These are phyloP conservation scores for Aureobasidium zeae DNA, from an alignment of 2,329 filamentous ascomycete genomes.

Conservation along the genomic window DNA sequence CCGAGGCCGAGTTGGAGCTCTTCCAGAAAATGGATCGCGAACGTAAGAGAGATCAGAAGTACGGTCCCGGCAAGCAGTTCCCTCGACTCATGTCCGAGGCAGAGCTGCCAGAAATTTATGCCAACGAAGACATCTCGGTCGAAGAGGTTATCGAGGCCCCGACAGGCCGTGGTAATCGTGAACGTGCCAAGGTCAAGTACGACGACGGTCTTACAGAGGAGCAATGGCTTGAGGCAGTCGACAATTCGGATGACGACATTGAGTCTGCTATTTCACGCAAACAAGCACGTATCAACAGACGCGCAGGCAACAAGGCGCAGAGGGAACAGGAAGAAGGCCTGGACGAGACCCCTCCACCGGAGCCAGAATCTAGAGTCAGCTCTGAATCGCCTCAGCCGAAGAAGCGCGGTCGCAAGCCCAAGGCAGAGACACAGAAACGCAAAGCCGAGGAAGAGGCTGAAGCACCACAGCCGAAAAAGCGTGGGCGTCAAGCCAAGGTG, in stretches of 20 bases:
- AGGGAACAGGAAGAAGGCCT: constrained; percentile 38
- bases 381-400: constrained; percentile 65
- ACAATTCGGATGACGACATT: constrained; percentile 89
- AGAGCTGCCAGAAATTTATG: constrained; percentile 89
- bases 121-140: constrained; percentile 74
- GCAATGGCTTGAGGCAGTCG: constrained; percentile 96
- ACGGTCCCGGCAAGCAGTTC: constrained; percentile 61
- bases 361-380: constrained; percentile 72
- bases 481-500: constrained; percentile 62
- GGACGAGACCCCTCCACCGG: constrained; percentile 64
- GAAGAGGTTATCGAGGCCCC: constrained; percentile 70
- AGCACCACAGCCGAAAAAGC: constrained; percentile 66
- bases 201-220: constrained; percentile 97
- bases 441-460: constrained; percentile 73
- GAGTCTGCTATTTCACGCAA: constrained; percentile 90
- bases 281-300: constrained; percentile 71
- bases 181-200: constrained; percentile 88
- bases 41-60: constrained; percentile 54
- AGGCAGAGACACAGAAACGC: constrained; percentile 59
- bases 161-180: constrained; percentile 81
- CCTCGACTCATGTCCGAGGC: constrained; percentile 78
- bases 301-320: constrained; percentile 66
- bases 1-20: constrained; percentile 62
- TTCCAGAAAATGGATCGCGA: constrained; percentile 83
- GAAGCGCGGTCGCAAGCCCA: constrained; percentile 73